These are phyloP conservation scores for Saccharomycopsis fodiens DNA, from an alignment of 805 yeast genomes.

Conservation along the genomic window DNA sequence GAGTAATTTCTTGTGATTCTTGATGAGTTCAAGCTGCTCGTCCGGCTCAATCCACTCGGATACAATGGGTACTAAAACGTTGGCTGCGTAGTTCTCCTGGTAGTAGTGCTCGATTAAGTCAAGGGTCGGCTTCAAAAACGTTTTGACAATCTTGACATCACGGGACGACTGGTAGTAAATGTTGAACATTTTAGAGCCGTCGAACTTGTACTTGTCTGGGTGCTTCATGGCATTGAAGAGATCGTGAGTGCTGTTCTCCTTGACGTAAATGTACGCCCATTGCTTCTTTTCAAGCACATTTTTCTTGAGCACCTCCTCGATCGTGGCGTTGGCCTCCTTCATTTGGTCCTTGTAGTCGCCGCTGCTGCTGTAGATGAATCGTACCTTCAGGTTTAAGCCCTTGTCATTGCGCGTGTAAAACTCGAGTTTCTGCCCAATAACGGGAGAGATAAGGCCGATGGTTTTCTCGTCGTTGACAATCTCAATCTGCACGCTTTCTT, in stretches of 20 bases:
- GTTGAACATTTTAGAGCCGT: slow-evolving; percentile 27
- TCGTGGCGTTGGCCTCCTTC: background rate
- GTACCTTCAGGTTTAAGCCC: slow-evolving; percentile 8
- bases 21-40: slow-evolving; percentile 2
- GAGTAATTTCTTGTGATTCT: slow-evolving; percentile 5
- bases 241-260: slow-evolving; percentile 36
- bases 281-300: slow-evolving; percentile 33
- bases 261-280: slow-evolving; percentile 58
- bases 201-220: slow-evolving; percentile 14
- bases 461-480: slow-evolving; percentile 15
- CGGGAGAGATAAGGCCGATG: slow-evolving; percentile 10
- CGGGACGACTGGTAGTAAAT: slow-evolving; percentile 55
- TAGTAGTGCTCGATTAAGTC: slow-evolving; percentile 16
- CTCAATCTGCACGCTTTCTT: slow-evolving; percentile 7
- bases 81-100: slow-evolving; percentile 11
- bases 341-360: slow-evolving; percentile 2
- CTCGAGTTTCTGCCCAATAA: slow-evolving; percentile 11
- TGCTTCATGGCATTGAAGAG: slow-evolving; percentile 24
- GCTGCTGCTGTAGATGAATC: slow-evolving; percentile 6
- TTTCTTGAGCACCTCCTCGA: background rate
- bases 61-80: slow-evolving; percentile 13
- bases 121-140: slow-evolving; percentile 39
- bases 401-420: slow-evolving; percentile 14
- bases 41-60: slow-evolving; percentile 10
- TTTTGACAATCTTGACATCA: slow-evolving; percentile 43